Evolutionary conservation across 257 asterid genomes (phyloP), one percentile per base, ranked within the genome.

Genomic region (Solanum sparsipilum): DNA sequence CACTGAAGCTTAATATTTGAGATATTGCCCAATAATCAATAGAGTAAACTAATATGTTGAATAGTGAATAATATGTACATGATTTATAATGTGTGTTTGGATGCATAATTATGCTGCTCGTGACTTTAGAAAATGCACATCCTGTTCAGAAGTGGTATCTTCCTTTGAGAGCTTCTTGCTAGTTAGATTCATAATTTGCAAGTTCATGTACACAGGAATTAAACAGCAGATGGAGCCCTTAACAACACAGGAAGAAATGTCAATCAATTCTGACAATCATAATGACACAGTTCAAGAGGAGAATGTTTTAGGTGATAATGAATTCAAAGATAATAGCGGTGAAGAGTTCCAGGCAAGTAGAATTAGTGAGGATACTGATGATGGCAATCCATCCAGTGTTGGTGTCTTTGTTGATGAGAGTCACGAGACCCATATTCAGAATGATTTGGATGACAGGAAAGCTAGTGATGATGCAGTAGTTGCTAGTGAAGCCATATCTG

Each of bases 181-280:
- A 18, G 86, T 82, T 46, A 68, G 74, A 46, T 88, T 87, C 83
- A 72, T 84, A 87, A 60, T 74, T 76, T 89, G 60, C 25, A 60
- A 86, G 88, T 29, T 68, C 84, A 23, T 76, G 38, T 88, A 7
- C 87, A 52, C 95, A 94, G 99, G 92, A 91, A 87, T 87, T 72
- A 92, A 92, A 89, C 92, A 88, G 86, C 92, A 92, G 88, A 93
- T 94, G 96, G 92, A 91, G 90, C 96, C 97, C 67, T 88, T 95
- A 90, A 92, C 94, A 67, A 25, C 90, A 79, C 91, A 92, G 84
- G 94, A 93, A 91, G 98, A 93, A 85, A 89, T 87, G 90, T 91
- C 93, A 29, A 74, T 93, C 87, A 74, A 93, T 86, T 89, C 91
- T 63, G 95, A 92, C 90, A 88, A 91, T 84, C 89, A 90, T 44